phyloP scores from a whole-genome alignment of 208 protist species.

The Angomonas desouzai region DNA sequence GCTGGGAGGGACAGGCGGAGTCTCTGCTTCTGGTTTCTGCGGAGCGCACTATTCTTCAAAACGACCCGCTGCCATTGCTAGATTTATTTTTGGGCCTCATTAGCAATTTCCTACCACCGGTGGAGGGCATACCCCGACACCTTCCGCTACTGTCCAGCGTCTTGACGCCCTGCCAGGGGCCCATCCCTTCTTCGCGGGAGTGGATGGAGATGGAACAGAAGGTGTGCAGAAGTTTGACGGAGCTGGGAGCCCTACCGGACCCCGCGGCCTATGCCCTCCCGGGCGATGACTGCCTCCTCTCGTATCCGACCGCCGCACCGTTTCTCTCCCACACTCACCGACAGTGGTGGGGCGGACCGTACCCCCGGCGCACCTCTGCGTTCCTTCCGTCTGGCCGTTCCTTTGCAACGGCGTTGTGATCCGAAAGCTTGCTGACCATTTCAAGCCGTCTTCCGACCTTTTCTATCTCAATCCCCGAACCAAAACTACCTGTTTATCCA shows the following conservation, averaged over 20 bases:
- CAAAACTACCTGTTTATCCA: constrained; percentile 41
- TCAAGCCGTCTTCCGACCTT: constrained; percentile 11
- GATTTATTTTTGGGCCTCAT: constrained; percentile 50
- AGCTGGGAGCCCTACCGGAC: constrained; percentile 46
- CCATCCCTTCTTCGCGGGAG: too few relatives aligned
- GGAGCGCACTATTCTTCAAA: background rate
- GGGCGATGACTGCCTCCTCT: constrained; percentile 50
- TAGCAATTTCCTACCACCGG: constrained; percentile 33
- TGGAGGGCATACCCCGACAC: constrained; percentile 23
- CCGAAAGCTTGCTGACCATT: constrained; percentile 30
- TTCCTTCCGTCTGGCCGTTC: constrained; percentile 76
- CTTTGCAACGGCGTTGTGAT: constrained; percentile 71
- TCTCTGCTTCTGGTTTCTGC: background rate
- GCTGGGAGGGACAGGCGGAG: background rate
- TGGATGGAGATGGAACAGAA: constrained; percentile 38
- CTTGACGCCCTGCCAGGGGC: too few relatives aligned
- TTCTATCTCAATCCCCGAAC: constrained; percentile 53
- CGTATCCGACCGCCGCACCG: constrained; percentile 37
- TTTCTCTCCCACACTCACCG: constrained; percentile 36
- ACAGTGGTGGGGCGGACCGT: constrained; percentile 18
- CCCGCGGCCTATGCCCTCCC: constrained; percentile 47
- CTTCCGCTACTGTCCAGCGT: too few relatives aligned
- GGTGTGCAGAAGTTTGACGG: constrained; percentile 46
- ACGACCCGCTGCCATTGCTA: constrained; percentile 15
- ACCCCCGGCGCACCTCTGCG: constrained; percentile 37